Conservation (phyloP, 2,329 filamentous ascomycete species). For the Colletotrichum kahawae region DNA sequence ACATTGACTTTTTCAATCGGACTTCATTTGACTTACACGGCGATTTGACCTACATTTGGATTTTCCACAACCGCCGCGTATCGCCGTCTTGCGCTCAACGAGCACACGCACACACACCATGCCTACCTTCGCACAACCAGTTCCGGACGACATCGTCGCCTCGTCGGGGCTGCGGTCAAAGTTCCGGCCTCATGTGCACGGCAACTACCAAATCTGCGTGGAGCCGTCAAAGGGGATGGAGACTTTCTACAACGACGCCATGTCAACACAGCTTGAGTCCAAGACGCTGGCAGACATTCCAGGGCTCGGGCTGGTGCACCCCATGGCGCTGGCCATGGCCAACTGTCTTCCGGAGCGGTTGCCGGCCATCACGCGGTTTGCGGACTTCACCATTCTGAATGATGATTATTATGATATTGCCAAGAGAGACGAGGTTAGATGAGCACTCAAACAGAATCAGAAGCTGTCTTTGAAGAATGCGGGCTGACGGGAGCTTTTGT, state of each 20-base stretch:
- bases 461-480: not conserved
- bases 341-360: not conserved
- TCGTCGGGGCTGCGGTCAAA: not conserved
- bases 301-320: not conserved
- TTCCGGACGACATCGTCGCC: not conserved
- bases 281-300: not conserved
- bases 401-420: not conserved
- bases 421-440: not conserved
- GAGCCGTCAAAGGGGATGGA: not conserved
- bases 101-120: not conserved
- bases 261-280: not conserved
- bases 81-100: not conserved
- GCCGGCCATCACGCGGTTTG: not conserved
- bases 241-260: not conserved
- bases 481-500: not conserved
- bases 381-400: not conserved
- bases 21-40: not conserved
- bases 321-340: not conserved
- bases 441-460: fast-evolving
- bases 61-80: not conserved
- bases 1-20: not conserved
- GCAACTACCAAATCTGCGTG: not conserved
- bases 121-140: not conserved
- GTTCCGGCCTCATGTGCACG: not conserved
- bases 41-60: not conserved